These are phyloP conservation scores for Pneumocystis oryctolagi DNA, from an alignment of 1,139 yeast species.

Conservation along the genomic window DNA sequence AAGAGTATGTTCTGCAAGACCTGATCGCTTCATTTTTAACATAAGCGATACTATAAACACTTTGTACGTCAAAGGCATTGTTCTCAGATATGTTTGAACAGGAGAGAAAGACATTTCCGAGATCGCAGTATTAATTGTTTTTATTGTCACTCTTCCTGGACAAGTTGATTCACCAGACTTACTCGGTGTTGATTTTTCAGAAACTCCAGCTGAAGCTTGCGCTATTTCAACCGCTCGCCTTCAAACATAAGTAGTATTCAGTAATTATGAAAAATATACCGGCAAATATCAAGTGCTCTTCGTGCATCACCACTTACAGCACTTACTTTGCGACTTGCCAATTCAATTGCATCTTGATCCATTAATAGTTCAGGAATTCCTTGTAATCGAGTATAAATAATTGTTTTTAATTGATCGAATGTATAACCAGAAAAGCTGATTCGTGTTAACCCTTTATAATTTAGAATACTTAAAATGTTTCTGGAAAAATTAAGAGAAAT, in stretches of 20 bases:
- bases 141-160: constrained; percentile 44
- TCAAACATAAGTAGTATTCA: not conserved
- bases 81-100: constrained; percentile 39
- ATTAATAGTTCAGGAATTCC: constrained; percentile 32
- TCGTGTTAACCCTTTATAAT: constrained; percentile 38
- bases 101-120: constrained; percentile 71
- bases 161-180: constrained; percentile 19
- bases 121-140: constrained; percentile 63
- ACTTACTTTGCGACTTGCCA: constrained; percentile 87
- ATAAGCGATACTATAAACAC: constrained; percentile 55
- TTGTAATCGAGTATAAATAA: constrained; percentile 57
- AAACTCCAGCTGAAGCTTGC: constrained; percentile 27
- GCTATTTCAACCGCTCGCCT: constrained; percentile 77
- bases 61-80: constrained; percentile 56
- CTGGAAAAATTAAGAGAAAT: not conserved
- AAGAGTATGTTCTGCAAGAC: constrained; percentile 49
- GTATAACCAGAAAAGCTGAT: constrained; percentile 82
- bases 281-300: constrained; percentile 74
- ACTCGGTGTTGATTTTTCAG: constrained; percentile 8
- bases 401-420: constrained; percentile 57
- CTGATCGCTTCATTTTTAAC: constrained; percentile 50
- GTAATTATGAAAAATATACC: constrained; percentile 20
- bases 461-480: not conserved
- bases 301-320: constrained; percentile 96
- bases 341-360: constrained; percentile 67